Percentiles rank a stretch among this genome's conserved stretches.
Evolutionary conservation across 2,329 filamentous ascomycete genomes (phyloP).

Genomic region (Colletotrichum sp.): DNA sequence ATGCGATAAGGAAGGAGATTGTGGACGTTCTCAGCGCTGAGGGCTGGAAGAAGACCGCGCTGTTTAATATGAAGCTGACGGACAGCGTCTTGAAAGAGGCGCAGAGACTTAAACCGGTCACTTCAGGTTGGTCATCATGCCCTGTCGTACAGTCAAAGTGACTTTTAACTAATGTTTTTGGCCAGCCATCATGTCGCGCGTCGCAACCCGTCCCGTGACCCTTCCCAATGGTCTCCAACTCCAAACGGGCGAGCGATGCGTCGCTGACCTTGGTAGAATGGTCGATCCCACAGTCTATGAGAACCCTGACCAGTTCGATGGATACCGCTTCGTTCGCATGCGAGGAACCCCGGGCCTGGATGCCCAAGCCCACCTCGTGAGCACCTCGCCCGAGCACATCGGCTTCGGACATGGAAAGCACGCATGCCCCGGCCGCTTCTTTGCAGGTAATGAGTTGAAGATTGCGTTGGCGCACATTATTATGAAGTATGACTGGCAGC

Average conservation of each 20-base stretch:
- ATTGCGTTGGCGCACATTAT: constrained; percentile 13
- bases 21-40: constrained; percentile 4
- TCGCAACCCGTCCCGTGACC: background rate
- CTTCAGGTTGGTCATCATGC: background rate
- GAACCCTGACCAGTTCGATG: background rate
- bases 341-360: background rate
- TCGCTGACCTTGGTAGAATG: background rate
- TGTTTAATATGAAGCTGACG: constrained; percentile 43
- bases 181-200: constrained; percentile 2
- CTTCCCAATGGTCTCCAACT: constrained; percentile 10
- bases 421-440: constrained; percentile 49
- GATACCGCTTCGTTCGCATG: constrained; percentile 1
- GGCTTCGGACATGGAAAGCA: constrained; percentile 43
- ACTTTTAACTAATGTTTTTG: rapidly evolving
- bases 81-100: constrained; percentile 48
- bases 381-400: constrained; percentile 36
- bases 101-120: constrained; percentile 27
- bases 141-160: background rate
- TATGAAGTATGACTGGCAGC: constrained; percentile 14
- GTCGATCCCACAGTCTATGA: background rate
- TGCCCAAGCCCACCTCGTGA: constrained; percentile 40
- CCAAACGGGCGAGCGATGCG: background rate
- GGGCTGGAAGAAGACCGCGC: constrained; percentile 36
- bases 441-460: constrained; percentile 50
- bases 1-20: constrained; percentile 48